Evolutionary conservation across 768 basidiomycete genomes (phyloP), one percentile per base, ranked within the genome.

Genomic region (Xerocomus spinulosus): DNA sequence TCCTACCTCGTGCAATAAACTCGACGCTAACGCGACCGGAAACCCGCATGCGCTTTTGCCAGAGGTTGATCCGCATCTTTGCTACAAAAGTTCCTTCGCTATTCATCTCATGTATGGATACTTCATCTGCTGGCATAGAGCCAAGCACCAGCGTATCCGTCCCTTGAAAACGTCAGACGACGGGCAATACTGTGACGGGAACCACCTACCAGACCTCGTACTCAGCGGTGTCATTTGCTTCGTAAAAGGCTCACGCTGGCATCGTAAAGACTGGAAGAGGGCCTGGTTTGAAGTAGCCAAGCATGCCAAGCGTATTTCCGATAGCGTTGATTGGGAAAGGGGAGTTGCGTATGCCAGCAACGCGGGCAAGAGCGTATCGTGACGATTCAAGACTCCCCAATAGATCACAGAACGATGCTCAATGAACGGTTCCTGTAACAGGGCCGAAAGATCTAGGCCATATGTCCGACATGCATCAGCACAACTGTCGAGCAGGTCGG

Each of bases 31-130:
- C 74, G 17, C 67, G 48, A 48, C 76, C 76, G 20, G 78, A 73
- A 13, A 85, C 75, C 21, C 79, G 70, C 83, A 89, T 83, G n/a
- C 86, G 73, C 55, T 79, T 81, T 61, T 84, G 82, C 63, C 86
- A 88, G 35, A 77, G 72, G 17, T 75, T 71, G 17, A 83, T 69
- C 18, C 68, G 44, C 17, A 62, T 51, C 5, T 64, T 56, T 17
- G 73, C 79, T 0, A 70, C 73, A 49, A 88, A 89, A 0, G 75
- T 69, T 0, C 76, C 77, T 38, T 78, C 74, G 0, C 72, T 71
- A 0, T 66, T 65, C 4, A 78, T 52, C 48, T 85, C 78, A 34
- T 75, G 72, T 17, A 86, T 76, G 4, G 64, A 62, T n/a, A 85
- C 67, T 14, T 75, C 72, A 54, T 87, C 85, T 3, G 73, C 70